A percentile compares a stretch with the other conserved stretches of the same genome.
Evolutionary conservation across 495 filamentous ascomycete genomes (phyloP).

Genomic region (Aeminium ludgeri): DNA sequence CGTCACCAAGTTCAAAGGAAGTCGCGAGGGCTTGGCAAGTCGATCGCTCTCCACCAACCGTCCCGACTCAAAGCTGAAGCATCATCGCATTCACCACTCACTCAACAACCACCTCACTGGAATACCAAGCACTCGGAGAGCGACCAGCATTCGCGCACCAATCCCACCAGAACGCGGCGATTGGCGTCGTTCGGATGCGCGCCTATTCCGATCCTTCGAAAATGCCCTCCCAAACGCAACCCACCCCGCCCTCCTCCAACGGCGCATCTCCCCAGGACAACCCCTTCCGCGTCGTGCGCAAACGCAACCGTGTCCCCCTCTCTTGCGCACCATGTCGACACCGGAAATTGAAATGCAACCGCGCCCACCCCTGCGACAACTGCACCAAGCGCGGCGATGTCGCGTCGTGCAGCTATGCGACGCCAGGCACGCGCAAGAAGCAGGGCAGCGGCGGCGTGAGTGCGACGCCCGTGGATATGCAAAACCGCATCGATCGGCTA

Average conservation of each 20-base stretch:
- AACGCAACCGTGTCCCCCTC: conserved; percentile 84
- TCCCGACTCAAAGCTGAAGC: too few species aligned
- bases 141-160: too few species aligned
- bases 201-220: neutral
- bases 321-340: conserved; percentile 88
- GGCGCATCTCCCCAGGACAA: conserved; percentile 67
- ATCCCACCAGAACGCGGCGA: too few species aligned
- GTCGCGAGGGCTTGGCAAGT: too few species aligned
- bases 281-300: conserved; percentile 67
- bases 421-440: conserved; percentile 61
- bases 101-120: too few species aligned
- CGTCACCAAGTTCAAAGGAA: too few species aligned
- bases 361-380: conserved; percentile 82
- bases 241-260: conserved; percentile 69
- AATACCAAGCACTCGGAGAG: too few species aligned
- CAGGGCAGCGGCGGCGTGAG: conserved; percentile 36
- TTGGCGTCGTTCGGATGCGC: too few species aligned
- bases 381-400: conserved; percentile 81
- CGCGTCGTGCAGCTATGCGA: conserved; percentile 75
- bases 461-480: conserved; percentile 80
- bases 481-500: conserved; percentile 91
- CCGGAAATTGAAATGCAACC: conserved; percentile 97
- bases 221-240: conserved; percentile 5
- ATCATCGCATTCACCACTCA: too few species aligned
- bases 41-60: too few species aligned